Evolutionary conservation across 129 eudicot genomes (phyloP).

Genomic region (Ambrosia artemisiifolia): DNA sequence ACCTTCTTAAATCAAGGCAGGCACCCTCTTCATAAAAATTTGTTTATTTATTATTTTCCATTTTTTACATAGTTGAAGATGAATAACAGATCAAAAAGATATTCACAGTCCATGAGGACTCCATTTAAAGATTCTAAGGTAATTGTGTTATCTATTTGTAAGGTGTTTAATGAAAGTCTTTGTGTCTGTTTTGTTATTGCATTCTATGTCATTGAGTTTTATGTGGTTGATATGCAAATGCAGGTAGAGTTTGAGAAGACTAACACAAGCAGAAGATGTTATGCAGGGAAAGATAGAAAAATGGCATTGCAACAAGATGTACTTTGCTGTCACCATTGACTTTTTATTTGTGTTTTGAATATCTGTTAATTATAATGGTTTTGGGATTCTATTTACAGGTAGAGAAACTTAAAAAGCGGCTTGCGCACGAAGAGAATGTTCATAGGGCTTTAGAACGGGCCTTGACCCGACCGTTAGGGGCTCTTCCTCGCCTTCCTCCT

Average conservation of each 20-base stretch:
- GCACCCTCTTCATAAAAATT: neutral
- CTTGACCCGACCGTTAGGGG: constrained; percentile 60
- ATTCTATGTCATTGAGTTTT: neutral
- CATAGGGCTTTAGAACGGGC: constrained; percentile 77
- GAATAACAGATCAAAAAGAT: constrained; percentile 35
- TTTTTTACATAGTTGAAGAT: constrained; percentile 18
- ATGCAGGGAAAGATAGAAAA: constrained; percentile 49
- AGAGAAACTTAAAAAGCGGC: constrained; percentile 67
- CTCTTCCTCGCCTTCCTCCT: constrained; percentile 77
- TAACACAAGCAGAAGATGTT: constrained; percentile 31
- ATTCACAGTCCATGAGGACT: constrained; percentile 38
- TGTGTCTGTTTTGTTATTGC: neutral
- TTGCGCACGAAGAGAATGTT: constrained; percentile 73
- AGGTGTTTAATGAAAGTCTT: constrained; percentile 16
- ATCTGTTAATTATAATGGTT: neutral
- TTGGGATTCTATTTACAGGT: constrained; percentile 37
- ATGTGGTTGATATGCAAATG: constrained; percentile 29
- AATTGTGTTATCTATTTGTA: constrained; percentile 12
- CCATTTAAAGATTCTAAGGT: constrained; percentile 46
- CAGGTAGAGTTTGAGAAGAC: constrained; percentile 42
- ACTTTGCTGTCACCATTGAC: constrained; percentile 9
- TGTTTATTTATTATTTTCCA: neutral
- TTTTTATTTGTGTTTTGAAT: neutral
- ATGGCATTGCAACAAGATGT: constrained; percentile 76
- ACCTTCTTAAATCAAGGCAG: neutral